Evolutionary conservation across 352 stramenopile genomes (phyloP).

Genomic region (Globisporangium camurandrum): DNA sequence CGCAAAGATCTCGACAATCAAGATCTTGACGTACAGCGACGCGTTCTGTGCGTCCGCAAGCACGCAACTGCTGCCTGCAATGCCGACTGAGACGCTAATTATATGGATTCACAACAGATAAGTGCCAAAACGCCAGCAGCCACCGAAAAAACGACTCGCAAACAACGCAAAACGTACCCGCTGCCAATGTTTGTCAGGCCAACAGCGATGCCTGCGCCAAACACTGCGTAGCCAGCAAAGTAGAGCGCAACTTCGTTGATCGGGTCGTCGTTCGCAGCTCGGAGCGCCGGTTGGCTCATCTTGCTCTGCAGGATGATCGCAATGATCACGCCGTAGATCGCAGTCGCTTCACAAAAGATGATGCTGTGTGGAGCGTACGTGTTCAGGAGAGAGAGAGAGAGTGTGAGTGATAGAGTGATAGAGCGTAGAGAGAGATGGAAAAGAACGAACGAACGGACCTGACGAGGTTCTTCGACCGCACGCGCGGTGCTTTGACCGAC

Average conservation of each 20-base stretch:
- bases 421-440: not conserved
- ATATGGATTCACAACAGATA: no score
- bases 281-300: conserved; percentile 75
- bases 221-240: conserved; percentile 98
- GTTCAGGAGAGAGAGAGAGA: not conserved
- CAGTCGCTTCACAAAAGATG: conserved; percentile 99
- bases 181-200: conserved; percentile 98
- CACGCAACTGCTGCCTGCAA: conserved; percentile 96
- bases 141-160: not conserved
- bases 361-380: conserved; percentile 58
- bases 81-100: conserved; percentile 93
- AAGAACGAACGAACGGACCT: conserved; percentile 21
- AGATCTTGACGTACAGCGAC: conserved; percentile 98
- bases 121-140: no score
- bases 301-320: conserved; percentile 99
- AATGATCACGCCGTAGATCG: conserved; percentile 99
- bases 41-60: conserved; percentile 98
- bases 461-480: conserved; percentile 99
- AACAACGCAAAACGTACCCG: conserved; percentile 40
- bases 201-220: conserved; percentile 95
- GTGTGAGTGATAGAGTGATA: no score
- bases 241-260: conserved; percentile 81
- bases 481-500: conserved; percentile 96
- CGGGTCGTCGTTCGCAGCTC: conserved; percentile 46
- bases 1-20: conserved; percentile 99